Evolutionary conservation across 345 rosid species (phyloP).

Genomic region (Syzygium jambos): DNA sequence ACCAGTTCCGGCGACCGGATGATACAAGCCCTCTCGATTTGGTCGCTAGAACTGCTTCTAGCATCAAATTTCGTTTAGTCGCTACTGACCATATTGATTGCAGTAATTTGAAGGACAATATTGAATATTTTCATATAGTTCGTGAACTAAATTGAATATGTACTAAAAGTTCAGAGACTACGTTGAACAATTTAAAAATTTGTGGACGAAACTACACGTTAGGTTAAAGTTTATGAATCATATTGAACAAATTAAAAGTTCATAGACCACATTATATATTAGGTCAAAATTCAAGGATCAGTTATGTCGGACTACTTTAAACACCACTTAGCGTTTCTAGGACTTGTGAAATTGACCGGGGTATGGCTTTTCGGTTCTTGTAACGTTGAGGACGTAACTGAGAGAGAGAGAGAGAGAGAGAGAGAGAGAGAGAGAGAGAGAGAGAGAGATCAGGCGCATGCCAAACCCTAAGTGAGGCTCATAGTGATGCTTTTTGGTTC

Average conservation of each 20-base stretch:
- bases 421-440: neutral
- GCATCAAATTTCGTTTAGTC: neutral
- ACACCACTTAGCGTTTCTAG: neutral
- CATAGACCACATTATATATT: no score
- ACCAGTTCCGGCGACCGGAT: neutral
- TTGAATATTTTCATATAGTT: no score
- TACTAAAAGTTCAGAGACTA: no score
- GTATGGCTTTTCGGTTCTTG: neutral
- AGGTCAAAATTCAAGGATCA: no score
- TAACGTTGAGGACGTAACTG: neutral
- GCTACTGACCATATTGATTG: neutral
- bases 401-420: rapidly evolving
- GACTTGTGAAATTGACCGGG: neutral
- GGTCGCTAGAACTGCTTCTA: neutral
- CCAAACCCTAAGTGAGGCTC: neutral
- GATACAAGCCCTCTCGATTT: neutral
- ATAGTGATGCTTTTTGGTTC: neutral
- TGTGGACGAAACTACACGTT: rapidly evolving
- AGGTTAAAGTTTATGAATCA: neutral
- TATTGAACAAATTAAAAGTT: neutral
- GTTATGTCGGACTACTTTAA: neutral
- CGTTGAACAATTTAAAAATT: no score
- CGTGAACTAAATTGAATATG: rapidly evolving
- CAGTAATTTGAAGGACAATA: no score
- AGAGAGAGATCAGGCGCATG: neutral